These are phyloP conservation scores for Oryza meyeriana DNA, from an alignment of 176 grass and related monocot species.

Conservation along the genomic window DNA sequence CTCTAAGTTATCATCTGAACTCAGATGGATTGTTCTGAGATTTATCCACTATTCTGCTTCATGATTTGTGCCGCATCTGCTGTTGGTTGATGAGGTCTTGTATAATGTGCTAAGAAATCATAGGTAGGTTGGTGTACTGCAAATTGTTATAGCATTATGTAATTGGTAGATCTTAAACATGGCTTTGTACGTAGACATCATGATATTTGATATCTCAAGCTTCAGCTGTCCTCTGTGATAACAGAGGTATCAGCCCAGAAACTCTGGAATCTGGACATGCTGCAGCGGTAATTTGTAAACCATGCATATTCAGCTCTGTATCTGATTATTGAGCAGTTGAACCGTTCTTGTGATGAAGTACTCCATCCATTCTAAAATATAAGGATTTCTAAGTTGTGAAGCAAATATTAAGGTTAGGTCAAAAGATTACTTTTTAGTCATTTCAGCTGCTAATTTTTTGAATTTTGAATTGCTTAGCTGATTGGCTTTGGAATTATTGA, in stretches of 20 bases:
- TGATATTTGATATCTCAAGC: slow-evolving; percentile 28
- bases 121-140: neutral
- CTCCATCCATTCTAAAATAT: no score
- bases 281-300: slow-evolving; percentile 19
- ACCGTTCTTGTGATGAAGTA: slow-evolving; percentile 22
- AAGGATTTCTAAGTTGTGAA: no score
- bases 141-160: neutral
- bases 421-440: no score
- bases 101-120: neutral
- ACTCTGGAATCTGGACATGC: slow-evolving; percentile 8
- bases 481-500: no score
- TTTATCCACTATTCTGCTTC: neutral
- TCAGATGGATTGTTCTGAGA: slow-evolving; percentile 7
- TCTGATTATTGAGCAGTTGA: slow-evolving; percentile 34
- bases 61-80: neutral
- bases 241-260: slow-evolving; percentile 17
- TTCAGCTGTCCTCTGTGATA: neutral
- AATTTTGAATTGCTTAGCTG: no score
- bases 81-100: neutral
- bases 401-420: no score
- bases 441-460: no score
- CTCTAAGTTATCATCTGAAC: slow-evolving; percentile 57
- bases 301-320: slow-evolving; percentile 40
- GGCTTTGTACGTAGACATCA: slow-evolving; percentile 41
- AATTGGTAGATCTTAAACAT: slow-evolving; percentile 20